Percentiles rank a stretch among this genome's conserved stretches.
These are phyloP conservation scores for Podaxis pistillaris DNA, from an alignment of 768 basidiomycete species.

Conservation along the genomic window DNA sequence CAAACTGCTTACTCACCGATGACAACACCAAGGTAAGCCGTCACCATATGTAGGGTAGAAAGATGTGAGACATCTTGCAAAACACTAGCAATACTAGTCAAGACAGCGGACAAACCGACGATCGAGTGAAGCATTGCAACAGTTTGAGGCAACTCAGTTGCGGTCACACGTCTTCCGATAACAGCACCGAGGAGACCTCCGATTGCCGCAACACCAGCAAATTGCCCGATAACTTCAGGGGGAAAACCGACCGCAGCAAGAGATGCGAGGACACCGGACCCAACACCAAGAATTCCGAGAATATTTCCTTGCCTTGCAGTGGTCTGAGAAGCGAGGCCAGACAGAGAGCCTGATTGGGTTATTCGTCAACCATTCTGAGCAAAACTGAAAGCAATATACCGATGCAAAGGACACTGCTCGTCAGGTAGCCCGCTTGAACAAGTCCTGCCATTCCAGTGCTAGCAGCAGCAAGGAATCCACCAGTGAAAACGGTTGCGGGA, in stretches of 20 bases:
- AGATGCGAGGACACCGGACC: conserved; percentile 78
- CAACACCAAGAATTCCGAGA: conserved; percentile 84
- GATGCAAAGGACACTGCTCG: conserved; percentile 85
- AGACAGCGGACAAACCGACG: conserved; percentile 85
- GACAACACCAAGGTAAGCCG: conserved; percentile 83
- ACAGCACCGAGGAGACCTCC: conserved; percentile 69
- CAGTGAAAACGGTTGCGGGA: conserved; percentile 79
- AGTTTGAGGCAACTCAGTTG: conserved; percentile 85
- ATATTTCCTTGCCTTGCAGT: conserved; percentile 88
- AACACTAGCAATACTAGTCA: conserved; percentile 84
- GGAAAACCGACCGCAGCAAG: conserved; percentile 83
- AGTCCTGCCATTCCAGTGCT: conserved; percentile 84
- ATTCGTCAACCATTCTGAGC: conserved; percentile 1
- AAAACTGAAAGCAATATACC: conserved; percentile 34
- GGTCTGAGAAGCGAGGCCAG: conserved; percentile 73
- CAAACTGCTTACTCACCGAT: conserved; percentile 55
- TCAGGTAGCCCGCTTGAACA: conserved; percentile 84
- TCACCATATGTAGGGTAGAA: conserved; percentile 72
- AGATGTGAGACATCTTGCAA: conserved; percentile 68
- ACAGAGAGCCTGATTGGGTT: conserved; percentile 58
- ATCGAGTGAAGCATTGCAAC: conserved; percentile 81
- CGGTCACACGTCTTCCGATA: conserved; percentile 80
- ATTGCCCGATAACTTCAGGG: conserved; percentile 71
- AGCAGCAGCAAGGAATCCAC: conserved; percentile 79
- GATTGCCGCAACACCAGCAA: conserved; percentile 72